Evolutionary conservation across 2,329 filamentous ascomycete species (phyloP), one percentile per base, ranked within the genome.

Genomic region (Phyllosticta ampelicida): DNA sequence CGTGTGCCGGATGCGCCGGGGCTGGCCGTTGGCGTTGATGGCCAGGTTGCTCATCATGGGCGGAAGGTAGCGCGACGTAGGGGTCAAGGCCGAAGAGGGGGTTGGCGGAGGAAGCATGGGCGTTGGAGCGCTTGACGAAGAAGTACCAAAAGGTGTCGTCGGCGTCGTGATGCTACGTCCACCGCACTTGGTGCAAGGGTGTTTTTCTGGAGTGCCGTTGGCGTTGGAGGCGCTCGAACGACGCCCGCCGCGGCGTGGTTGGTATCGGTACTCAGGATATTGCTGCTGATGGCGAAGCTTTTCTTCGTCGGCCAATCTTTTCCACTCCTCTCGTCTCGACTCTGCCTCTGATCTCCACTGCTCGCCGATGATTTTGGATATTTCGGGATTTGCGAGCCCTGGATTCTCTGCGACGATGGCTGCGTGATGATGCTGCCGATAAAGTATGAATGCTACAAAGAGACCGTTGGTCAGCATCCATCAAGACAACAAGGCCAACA

Each of bases 281-380:
- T 91, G 88, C 62, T 86, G 85, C 67, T 90, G 86, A 71, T 99
- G 94, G 18, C 88, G 86, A 61, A 84, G 78, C 77, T 97, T 97
- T 72, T 97, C 94, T 74, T 96, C 88, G 74, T 95, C 90, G 61
- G 94, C 94, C 59, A 95, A 81, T 61, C 81, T 80, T 72, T 94
- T 95, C 94, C 94, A 99, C 70, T 86, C 81, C 62, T 85, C 82
- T 74, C 95, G 95, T 59, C 85, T 80, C 56, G 87, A 83, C 21
- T 86, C 80, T 3, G 84, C 75, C 67, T 95, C 85, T 58, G 84
- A 81, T 67, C 86, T 85, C 94, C 94, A 99, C 81, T 91, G 86
- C 70, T 90, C 84, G 55, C 92, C 92, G 65, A 97, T 95, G 65
- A 97, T 95, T 74, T 96, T 96, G 63, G 92, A 96, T 65, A 97